A percentile compares a stretch with the other conserved stretches of the same genome.
Conservation (phyloP, 208 protist genomes). For the Trypanosoma platydactyli region DNA sequence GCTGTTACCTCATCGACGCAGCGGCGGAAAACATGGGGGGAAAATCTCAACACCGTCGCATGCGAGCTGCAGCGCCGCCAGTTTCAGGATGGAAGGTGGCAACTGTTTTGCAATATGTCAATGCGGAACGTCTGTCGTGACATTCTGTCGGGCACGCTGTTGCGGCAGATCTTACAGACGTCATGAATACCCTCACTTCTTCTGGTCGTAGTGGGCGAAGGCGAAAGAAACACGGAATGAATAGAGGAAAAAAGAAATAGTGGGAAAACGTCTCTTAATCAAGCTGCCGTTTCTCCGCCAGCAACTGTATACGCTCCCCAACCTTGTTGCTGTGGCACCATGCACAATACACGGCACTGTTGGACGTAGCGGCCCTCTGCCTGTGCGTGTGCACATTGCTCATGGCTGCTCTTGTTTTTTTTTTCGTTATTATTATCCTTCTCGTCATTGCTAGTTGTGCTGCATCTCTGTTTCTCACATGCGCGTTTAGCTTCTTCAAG, state of each 20-base stretch:
- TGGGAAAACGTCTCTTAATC: background rate
- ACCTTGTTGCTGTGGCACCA: too few species aligned
- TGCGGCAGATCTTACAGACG: conserved; percentile 9
- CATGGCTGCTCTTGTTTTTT: too few species aligned
- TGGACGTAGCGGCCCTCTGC: too few species aligned
- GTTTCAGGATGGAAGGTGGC: conserved; percentile 30
- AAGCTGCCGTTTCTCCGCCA: too few species aligned
- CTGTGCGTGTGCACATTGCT: too few species aligned
- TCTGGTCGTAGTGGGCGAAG: too few species aligned
- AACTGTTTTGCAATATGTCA: conserved; percentile 15
- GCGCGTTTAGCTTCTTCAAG: too few species aligned
- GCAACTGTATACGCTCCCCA: too few species aligned
- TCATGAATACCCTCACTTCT: background rate
- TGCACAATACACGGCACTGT: too few species aligned
- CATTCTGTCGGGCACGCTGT: conserved; percentile 15
- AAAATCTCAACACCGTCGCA: conserved; percentile 5
- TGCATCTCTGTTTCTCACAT: too few species aligned
- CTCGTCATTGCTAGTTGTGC: too few species aligned
- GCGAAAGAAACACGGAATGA: background rate
- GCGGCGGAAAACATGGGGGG: conserved; percentile 14
- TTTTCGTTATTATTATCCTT: too few species aligned
- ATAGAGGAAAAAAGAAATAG: background rate
- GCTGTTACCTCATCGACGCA: background rate
- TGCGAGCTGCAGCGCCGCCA: conserved; percentile 14
- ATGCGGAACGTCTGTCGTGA: conserved; percentile 26